A percentile compares a stretch with the other conserved stretches of the same genome.
These are phyloP conservation scores for Ehretia macrophylla DNA, from an alignment of 257 asterid genomes.

Conservation along the genomic window DNA sequence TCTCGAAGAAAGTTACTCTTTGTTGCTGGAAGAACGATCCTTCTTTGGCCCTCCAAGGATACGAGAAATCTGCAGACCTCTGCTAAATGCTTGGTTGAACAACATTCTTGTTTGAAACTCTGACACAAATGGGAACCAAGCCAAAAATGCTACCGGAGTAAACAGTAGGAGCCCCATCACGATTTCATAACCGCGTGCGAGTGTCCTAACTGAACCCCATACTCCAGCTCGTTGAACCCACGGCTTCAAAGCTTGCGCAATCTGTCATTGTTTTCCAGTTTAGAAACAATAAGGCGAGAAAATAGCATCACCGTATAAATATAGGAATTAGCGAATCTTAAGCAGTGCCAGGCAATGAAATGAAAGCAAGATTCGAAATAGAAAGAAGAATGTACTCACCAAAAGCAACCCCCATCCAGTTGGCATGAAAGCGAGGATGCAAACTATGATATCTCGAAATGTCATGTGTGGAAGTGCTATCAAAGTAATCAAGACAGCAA, in stretches of 20 bases:
- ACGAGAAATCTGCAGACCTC: constrained; percentile 97
- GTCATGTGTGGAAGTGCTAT: constrained; percentile 67
- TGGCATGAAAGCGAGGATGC: constrained; percentile 92
- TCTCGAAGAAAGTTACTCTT: constrained; percentile 24
- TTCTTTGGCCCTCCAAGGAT: constrained; percentile 96
- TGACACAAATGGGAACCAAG: constrained; percentile 98
- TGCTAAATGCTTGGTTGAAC: constrained; percentile 95
- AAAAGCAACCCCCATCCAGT: constrained; percentile 94
- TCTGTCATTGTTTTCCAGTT: constrained; percentile 30
- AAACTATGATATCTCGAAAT: constrained; percentile 65
- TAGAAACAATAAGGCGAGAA: background rate
- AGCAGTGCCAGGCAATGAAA: background rate
- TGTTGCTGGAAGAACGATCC: constrained; percentile 75
- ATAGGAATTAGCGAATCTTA: background rate
- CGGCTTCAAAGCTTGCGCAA: constrained; percentile 79
- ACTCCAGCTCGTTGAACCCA: constrained; percentile 39
- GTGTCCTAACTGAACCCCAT: constrained; percentile 78
- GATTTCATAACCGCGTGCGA: constrained; percentile 80
- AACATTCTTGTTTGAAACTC: constrained; percentile 95
- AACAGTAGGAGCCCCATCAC: constrained; percentile 72
- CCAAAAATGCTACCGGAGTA: constrained; percentile 93
- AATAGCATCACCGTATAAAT: background rate
- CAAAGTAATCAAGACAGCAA: constrained; percentile 50
- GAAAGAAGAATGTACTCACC: constrained; percentile 39
- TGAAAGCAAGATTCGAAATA: background rate